Evolutionary conservation across 345 rosid genomes (phyloP).

Genomic region (Leavenworthia alabamica): DNA sequence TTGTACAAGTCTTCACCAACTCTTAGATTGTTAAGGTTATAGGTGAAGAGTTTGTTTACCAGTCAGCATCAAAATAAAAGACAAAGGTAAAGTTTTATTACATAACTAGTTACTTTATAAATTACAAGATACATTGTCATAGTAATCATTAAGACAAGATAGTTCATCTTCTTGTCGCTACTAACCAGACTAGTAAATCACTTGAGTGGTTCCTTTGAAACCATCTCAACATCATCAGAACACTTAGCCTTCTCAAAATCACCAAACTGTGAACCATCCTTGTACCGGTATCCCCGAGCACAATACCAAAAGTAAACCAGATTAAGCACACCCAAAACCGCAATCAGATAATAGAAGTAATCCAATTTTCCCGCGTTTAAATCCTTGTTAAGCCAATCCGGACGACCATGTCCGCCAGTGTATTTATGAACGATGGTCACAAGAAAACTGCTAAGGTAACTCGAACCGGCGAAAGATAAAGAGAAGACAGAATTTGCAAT

Average conservation of each 20-base stretch:
- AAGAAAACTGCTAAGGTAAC: constrained; percentile 57
- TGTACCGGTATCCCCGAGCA: constrained; percentile 57
- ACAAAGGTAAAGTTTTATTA: neutral
- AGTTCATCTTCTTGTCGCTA: neutral
- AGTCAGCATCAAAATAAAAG: no score
- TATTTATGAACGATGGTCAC: constrained; percentile 57
- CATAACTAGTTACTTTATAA: neutral
- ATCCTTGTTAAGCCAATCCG: constrained; percentile 69
- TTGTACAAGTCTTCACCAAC: constrained; percentile 8
- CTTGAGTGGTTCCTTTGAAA: constrained; percentile 11
- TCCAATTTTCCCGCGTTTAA: constrained; percentile 72
- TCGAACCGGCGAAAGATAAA: constrained; percentile 58
- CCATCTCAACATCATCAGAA: constrained; percentile 30
- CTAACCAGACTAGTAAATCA: neutral
- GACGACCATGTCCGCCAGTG: constrained; percentile 40
- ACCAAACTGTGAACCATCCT: constrained; percentile 42
- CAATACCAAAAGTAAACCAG: constrained; percentile 57
- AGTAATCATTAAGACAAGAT: neutral
- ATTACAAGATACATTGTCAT: neutral
- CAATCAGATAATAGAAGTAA: constrained; percentile 76
- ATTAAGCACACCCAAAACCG: constrained; percentile 54
- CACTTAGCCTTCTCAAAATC: constrained; percentile 35
- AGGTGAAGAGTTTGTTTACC: no score
- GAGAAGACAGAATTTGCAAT: constrained; percentile 67
- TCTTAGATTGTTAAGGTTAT: neutral